A percentile compares a stretch with the other conserved stretches of the same genome.
Conservation (phyloP, 2,329 filamentous ascomycete species). For the Colletotrichum aenigma region DNA sequence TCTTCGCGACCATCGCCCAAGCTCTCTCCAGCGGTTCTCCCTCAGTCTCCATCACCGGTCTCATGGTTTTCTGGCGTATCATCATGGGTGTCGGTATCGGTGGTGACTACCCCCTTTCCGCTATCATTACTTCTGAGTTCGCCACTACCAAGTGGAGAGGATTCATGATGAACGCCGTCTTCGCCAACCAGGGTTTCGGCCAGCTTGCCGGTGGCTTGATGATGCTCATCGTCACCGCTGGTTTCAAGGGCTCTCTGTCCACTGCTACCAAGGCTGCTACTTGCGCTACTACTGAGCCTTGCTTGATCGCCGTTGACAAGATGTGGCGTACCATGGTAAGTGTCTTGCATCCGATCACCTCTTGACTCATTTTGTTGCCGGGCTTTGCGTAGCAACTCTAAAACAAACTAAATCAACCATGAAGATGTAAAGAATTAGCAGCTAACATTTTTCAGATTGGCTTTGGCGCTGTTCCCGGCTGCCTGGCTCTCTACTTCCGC, state of each 20-base stretch:
- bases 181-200: constrained; percentile 72
- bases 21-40: constrained; percentile 67
- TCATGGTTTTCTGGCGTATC: constrained; percentile 82
- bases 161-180: constrained; percentile 70
- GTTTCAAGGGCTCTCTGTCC: constrained; percentile 69
- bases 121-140: constrained; percentile 72
- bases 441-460: constrained; percentile 45
- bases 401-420: not conserved
- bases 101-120: constrained; percentile 70
- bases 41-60: constrained; percentile 65
- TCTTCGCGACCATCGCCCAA: constrained; percentile 77
- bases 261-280: constrained; percentile 52
- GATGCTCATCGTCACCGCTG: constrained; percentile 70
- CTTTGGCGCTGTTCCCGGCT: constrained; percentile 66
- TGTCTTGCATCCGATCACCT: not conserved
- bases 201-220: constrained; percentile 75
- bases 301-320: constrained; percentile 49
- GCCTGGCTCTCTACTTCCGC: constrained; percentile 76
- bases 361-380: not conserved
- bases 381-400: not conserved
- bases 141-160: constrained; percentile 64
- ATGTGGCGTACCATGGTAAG: constrained; percentile 66
- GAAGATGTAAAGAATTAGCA: not conserved
- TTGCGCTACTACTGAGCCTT: constrained; percentile 64
- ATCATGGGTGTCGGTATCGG: constrained; percentile 64